These are phyloP conservation scores for Jaenimonas drosophilae DNA, from an alignment of 208 protist species.

Conservation along the genomic window DNA sequence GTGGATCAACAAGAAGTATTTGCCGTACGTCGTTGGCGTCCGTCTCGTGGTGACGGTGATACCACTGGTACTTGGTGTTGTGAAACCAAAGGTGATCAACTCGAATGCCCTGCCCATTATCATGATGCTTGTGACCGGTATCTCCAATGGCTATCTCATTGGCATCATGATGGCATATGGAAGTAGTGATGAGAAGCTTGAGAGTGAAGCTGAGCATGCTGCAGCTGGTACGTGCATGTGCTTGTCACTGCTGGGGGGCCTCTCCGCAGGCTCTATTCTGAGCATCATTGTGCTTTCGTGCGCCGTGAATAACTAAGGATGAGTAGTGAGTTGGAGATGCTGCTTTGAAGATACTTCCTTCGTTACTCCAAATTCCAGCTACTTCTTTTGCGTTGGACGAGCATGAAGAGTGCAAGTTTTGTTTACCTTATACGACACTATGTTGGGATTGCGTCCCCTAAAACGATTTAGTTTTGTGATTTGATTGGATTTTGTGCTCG, in stretches of 20 bases:
- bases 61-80: constrained; percentile 19
- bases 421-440: too few species aligned
- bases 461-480: too few species aligned
- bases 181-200: constrained; percentile 15
- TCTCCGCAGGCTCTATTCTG: constrained; percentile 13
- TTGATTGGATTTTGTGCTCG: too few species aligned
- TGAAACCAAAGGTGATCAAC: constrained; percentile 21
- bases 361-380: too few species aligned
- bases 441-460: too few species aligned
- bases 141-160: constrained; percentile 26
- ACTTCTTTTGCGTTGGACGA: too few species aligned
- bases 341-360: too few species aligned
- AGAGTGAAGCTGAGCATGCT: constrained; percentile 13
- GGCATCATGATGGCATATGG: constrained; percentile 25
- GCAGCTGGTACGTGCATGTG: constrained; percentile 18
- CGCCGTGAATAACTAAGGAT: constrained; percentile 3
- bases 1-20: constrained; percentile 9
- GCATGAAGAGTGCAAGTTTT: too few species aligned
- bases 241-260: constrained; percentile 19
- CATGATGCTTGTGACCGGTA: constrained; percentile 20
- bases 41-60: constrained; percentile 21
- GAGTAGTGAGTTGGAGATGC: too few species aligned
- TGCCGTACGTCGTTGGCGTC: constrained; percentile 9
- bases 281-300: constrained; percentile 19
- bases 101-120: constrained; percentile 25